Evolutionary conservation across 306 rosid genomes (phyloP).

Genomic region (Trifolium dubium): DNA sequence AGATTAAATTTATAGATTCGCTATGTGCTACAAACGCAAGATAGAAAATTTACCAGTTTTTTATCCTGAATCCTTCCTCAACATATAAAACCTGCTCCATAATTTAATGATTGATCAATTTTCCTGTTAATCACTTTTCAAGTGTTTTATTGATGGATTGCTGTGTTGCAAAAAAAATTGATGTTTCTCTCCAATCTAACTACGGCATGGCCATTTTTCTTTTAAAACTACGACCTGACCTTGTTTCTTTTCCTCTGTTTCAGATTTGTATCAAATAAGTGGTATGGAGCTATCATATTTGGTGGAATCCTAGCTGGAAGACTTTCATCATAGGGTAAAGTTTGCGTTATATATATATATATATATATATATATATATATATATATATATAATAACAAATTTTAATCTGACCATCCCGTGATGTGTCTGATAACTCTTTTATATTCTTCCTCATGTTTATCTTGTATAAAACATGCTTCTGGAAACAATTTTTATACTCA

Average conservation of each 20-base stretch:
- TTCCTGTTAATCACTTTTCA: conserved; percentile 23
- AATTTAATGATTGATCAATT: conserved; percentile 14
- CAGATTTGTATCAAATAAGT: conserved; percentile 94
- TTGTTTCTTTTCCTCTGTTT: conserved; percentile 12
- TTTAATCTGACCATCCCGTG: background rate
- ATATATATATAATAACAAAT: background rate
- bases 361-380: background rate
- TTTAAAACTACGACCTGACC: conserved; percentile 26
- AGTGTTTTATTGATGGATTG: conserved; percentile 17
- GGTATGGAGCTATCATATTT: conserved; percentile 92
- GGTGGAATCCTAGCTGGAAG: conserved; percentile 78
- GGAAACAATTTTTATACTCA: background rate
- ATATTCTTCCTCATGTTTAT: conserved; percentile 1
- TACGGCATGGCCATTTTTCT: conserved; percentile 10
- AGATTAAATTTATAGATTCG: conserved; percentile 9
- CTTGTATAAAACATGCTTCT: background rate
- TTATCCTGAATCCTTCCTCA: conserved; percentile 7
- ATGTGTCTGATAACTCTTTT: background rate
- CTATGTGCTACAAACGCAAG: conserved; percentile 31
- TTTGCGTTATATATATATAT: conserved; percentile 17
- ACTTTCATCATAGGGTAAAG: conserved; percentile 53
- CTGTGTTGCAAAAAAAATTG: background rate
- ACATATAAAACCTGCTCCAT: conserved; percentile 12
- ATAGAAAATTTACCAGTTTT: conserved; percentile 15
- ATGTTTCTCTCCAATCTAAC: conserved; percentile 30